phyloP scores from a whole-genome alignment of 1,284 basidiomycete species.

The Earliella scabrosa region DNA sequence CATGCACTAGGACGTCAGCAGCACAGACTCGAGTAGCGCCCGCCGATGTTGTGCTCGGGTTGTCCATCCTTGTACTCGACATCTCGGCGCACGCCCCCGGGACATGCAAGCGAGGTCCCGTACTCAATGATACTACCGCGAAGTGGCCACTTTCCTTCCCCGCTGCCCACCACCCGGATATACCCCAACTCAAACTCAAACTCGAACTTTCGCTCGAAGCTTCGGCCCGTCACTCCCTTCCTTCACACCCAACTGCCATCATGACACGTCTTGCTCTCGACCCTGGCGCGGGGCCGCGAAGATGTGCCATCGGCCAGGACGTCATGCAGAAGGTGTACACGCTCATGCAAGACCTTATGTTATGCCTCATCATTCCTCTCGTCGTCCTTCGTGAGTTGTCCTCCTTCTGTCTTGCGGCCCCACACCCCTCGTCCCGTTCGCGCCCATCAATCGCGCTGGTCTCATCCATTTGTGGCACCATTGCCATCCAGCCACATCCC shows the following conservation, averaged over 20 bases:
- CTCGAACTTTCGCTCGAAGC: constrained; percentile 4
- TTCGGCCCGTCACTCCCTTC: constrained; percentile 5
- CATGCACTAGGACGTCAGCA: constrained; percentile 7
- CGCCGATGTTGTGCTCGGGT: constrained; percentile 7
- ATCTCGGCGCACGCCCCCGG: background rate
- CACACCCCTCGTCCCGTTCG: too few relatives aligned
- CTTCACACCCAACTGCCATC: background rate
- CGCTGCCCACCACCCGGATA: background rate
- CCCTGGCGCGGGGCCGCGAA: constrained; percentile 32
- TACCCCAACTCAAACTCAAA: constrained; percentile 7
- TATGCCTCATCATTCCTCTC: constrained; percentile 59
- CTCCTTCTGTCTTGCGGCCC: too few relatives aligned
- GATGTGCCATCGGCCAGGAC: constrained; percentile 19
- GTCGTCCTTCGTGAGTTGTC: constrained; percentile 55
- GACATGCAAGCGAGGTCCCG: background rate
- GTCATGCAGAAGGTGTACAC: constrained; percentile 12
- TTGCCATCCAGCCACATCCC: too few relatives aligned
- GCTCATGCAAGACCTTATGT: constrained; percentile 45
- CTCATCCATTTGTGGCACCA: too few relatives aligned
- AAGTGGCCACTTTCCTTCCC: background rate
- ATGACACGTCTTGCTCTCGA: constrained; percentile 3
- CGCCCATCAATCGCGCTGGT: too few relatives aligned
- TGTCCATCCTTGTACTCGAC: constrained; percentile 16
- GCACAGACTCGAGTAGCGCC: background rate
- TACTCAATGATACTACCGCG: background rate